phyloP scores from a whole-genome alignment of 2,329 filamentous ascomycete genomes.

The Alternaria arborescens region DNA sequence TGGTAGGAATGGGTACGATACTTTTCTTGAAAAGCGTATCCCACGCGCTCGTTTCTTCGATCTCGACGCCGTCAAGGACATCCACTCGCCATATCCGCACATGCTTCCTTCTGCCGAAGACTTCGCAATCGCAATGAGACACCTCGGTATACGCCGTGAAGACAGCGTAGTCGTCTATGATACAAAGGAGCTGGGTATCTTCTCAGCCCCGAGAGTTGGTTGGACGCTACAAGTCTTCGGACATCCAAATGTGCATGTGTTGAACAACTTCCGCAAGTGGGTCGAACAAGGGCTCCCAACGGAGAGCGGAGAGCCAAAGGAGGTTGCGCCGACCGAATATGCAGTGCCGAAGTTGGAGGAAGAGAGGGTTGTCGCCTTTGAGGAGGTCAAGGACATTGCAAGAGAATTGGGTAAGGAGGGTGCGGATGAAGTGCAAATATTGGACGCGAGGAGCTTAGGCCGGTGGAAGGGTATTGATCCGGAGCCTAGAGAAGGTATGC shows the following conservation, averaged over 20 bases:
- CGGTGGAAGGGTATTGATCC: conserved; percentile 84
- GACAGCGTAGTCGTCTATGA: conserved; percentile 96
- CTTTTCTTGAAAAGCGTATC: conserved; percentile 84
- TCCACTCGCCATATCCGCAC: conserved; percentile 88
- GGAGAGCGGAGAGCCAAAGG: conserved; percentile 75
- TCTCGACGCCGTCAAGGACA: conserved; percentile 89
- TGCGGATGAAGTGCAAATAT: conserved; percentile 81
- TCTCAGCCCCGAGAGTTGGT: conserved; percentile 89
- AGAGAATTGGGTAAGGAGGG: conserved; percentile 83
- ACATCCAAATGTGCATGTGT: conserved; percentile 83
- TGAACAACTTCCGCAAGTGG: conserved; percentile 98
- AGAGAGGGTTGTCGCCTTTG: conserved; percentile 77
- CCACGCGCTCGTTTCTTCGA: conserved; percentile 95
- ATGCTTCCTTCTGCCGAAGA: conserved; percentile 87
- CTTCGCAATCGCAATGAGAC: conserved; percentile 88
- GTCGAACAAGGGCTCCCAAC: conserved; percentile 82
- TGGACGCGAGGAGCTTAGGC: conserved; percentile 84
- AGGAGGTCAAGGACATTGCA: conserved; percentile 81
- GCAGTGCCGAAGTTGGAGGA: conserved; percentile 57
- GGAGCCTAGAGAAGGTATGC: conserved; percentile 80
- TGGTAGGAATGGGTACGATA: conserved; percentile 78
- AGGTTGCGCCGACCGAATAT: conserved; percentile 55
- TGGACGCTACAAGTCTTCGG: conserved; percentile 95
- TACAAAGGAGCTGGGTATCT: conserved; percentile 87
- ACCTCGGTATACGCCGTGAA: conserved; percentile 84